A percentile compares a stretch with the other conserved stretches of the same genome.
Conservation (phyloP, 345 rosid genomes). For the Salix viminalis region DNA sequence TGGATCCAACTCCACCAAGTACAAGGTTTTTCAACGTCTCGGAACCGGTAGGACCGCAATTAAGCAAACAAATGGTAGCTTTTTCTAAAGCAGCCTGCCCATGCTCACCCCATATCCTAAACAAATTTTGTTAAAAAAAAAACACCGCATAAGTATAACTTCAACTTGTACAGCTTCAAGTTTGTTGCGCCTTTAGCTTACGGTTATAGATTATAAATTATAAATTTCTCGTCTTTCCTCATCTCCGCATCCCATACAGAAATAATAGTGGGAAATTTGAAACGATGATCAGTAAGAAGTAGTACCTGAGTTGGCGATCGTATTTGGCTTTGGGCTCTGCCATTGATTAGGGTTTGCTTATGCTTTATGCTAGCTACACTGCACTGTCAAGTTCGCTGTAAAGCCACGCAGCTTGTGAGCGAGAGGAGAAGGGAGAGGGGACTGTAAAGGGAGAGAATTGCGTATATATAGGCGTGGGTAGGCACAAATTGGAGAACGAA, state of each 20-base stretch:
- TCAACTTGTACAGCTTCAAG: no score
- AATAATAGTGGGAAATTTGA: not conserved
- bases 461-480: no score
- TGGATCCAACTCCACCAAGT: constrained; percentile 93
- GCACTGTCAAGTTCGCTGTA: not conserved
- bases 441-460: not conserved
- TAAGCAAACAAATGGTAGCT: constrained; percentile 87
- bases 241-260: not conserved
- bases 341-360: constrained; percentile 30
- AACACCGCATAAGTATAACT: not conserved
- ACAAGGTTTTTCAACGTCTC: constrained; percentile 95
- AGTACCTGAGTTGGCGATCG: constrained; percentile 95
- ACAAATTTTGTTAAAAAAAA: not conserved
- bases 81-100: constrained; percentile 87
- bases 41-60: constrained; percentile 97
- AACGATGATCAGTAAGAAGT: not conserved
- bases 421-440: not conserved
- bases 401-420: not conserved
- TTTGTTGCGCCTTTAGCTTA: no score
- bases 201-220: no score
- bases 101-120: constrained; percentile 96
- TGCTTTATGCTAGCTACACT: not conserved
- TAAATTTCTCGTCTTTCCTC: no score
- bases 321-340: constrained; percentile 80
- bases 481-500: not conserved